These are phyloP conservation scores for Nematocida minor DNA, from an alignment of 371 early-diverging fungal genomes.

Conservation along the genomic window DNA sequence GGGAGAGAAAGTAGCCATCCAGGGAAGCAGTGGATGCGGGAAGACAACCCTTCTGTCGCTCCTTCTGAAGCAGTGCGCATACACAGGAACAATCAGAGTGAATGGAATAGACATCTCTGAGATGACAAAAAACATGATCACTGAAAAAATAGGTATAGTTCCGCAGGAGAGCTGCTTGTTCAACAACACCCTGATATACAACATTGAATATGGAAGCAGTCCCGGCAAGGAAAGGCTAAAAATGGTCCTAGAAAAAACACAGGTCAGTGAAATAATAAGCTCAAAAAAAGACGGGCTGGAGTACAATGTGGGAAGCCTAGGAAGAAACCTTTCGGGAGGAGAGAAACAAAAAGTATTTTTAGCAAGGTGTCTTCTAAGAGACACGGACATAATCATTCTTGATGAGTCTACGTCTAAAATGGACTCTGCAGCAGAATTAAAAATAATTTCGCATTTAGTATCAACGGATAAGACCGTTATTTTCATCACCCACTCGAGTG, in stretches of 20 bases:
- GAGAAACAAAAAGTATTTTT: conserved; percentile 81
- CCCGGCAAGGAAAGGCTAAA: conserved; percentile 66
- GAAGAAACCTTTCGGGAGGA: conserved; percentile 77
- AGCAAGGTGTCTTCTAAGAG: conserved; percentile 74
- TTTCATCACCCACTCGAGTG: conserved; percentile 34
- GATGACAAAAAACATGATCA: conserved; percentile 67
- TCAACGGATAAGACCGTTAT: conserved; percentile 5
- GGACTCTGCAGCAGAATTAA: conserved; percentile 74
- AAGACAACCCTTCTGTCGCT: conserved; percentile 86
- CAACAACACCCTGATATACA: conserved; percentile 72
- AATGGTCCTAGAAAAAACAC: conserved; percentile 69
- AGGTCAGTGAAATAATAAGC: conserved; percentile 69
- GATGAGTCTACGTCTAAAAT: conserved; percentile 91
- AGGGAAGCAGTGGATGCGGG: conserved; percentile 96
- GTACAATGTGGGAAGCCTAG: conserved; percentile 82
- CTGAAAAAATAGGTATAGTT: conserved; percentile 72
- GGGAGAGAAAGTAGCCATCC: conserved; percentile 70
- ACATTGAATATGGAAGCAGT: conserved; percentile 68
- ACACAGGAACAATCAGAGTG: conserved; percentile 72
- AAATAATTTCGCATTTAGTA: conserved; percentile 47
- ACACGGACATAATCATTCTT: conserved; percentile 74
- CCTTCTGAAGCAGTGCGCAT: conserved; percentile 72
- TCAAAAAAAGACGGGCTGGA: conserved; percentile 72
- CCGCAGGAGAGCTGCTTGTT: conserved; percentile 79
- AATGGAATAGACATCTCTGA: conserved; percentile 70